phyloP scores from a whole-genome alignment of 2,329 filamentous ascomycete genomes.

The Fusarium guadeloupense region DNA sequence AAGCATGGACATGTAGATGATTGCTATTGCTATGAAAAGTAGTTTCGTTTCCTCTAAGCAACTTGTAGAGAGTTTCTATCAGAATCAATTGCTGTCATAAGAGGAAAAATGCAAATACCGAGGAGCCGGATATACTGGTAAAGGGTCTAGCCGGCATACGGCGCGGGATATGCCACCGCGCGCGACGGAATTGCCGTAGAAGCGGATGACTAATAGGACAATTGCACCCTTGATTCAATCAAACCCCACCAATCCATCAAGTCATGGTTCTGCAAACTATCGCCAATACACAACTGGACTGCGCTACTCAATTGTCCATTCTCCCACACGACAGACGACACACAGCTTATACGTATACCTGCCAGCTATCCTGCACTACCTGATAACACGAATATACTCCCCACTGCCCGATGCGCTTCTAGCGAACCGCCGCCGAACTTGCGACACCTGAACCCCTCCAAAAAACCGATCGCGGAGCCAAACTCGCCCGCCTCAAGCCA shows the following conservation, averaged over 20 bases:
- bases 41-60: no score
- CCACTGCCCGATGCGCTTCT: constrained; percentile 26
- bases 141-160: constrained; percentile 10
- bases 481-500: constrained; percentile 32
- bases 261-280: constrained; percentile 41
- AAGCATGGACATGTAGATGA: background rate
- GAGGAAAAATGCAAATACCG: constrained; percentile 4
- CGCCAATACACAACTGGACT: constrained; percentile 36
- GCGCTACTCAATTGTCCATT: constrained; percentile 24
- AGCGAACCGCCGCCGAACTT: constrained; percentile 14
- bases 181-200: constrained; percentile 22
- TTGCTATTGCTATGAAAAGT: background rate
- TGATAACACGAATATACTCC: background rate
- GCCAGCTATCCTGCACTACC: background rate
- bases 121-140: constrained; percentile 3
- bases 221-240: constrained; percentile 15
- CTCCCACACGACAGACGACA: constrained; percentile 10
- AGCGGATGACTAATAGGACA: constrained; percentile 37
- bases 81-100: background rate
- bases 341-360: constrained; percentile 7
- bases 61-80: background rate
- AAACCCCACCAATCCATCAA: constrained; percentile 39
- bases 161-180: constrained; percentile 18
- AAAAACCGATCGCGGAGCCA: constrained; percentile 38
- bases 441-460: constrained; percentile 32